Evolutionary conservation across 2,329 filamentous ascomycete genomes (phyloP).

Genomic region (Beauveria sp.): DNA sequence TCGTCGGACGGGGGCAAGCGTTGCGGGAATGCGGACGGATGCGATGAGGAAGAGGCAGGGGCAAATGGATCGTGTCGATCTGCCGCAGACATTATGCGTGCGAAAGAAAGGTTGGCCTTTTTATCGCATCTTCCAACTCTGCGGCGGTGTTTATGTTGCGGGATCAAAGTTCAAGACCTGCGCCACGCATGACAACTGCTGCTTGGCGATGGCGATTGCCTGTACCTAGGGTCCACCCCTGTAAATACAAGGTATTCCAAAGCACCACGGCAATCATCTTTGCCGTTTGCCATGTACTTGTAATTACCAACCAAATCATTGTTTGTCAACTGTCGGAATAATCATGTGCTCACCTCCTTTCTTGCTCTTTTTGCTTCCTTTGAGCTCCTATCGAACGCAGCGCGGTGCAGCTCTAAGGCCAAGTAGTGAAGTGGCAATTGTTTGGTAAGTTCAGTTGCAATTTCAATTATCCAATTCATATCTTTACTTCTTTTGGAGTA

Average conservation of each 20-base stretch:
- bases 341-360: background rate
- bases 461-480: too few relatives aligned
- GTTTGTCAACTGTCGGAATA: background rate
- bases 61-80: conserved; percentile 26
- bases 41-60: conserved; percentile 28
- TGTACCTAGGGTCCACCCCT: background rate
- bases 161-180: background rate
- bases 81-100: conserved; percentile 33
- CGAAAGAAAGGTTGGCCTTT: background rate
- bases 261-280: background rate
- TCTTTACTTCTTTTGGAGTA: too few relatives aligned
- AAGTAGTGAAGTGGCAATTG: too few relatives aligned
- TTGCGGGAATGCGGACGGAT: conserved; percentile 18
- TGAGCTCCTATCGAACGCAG: too few relatives aligned
- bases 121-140: conserved; percentile 27
- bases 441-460: too few relatives aligned
- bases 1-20: conserved; percentile 25
- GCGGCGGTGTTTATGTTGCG: conserved; percentile 12
- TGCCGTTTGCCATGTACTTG: background rate
- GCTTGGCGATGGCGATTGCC: conserved; percentile 6
- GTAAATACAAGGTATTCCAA: background rate
- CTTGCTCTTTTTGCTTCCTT: too few relatives aligned
- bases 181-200: background rate
- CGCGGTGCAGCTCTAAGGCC: too few relatives aligned
- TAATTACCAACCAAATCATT: background rate